phyloP scores from a whole-genome alignment of 768 basidiomycete genomes.

The Clitopilus passeckerianus region DNA sequence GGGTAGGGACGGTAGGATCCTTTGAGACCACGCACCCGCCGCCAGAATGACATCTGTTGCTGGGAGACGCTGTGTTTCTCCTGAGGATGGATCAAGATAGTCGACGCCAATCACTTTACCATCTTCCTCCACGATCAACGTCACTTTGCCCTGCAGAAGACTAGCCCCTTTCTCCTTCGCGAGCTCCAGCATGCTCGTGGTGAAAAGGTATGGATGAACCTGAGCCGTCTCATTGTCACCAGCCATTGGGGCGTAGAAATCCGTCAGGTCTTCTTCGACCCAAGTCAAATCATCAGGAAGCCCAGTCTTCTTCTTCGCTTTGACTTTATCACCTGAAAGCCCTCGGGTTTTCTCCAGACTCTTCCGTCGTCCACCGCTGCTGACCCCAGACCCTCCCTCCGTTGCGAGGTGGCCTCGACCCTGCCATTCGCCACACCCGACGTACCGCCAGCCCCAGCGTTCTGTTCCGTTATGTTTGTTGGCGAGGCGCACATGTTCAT shows the following conservation, averaged over 20 bases:
- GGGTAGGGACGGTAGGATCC: constrained; percentile 50
- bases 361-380: constrained; percentile 29
- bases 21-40: constrained; percentile 85
- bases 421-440: constrained; percentile 70
- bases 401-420: constrained; percentile 38
- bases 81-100: constrained; percentile 24
- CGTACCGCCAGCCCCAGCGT: constrained; percentile 82
- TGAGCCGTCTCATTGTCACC: constrained; percentile 59
- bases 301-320: constrained; percentile 20
- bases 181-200: constrained; percentile 64
- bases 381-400: constrained; percentile 16
- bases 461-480: constrained; percentile 60
- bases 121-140: constrained; percentile 31
- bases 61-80: constrained; percentile 28
- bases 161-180: constrained; percentile 50
- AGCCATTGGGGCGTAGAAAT: constrained; percentile 59
- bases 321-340: constrained; percentile 24
- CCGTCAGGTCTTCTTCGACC: constrained; percentile 55
- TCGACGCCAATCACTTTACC: constrained; percentile 47
- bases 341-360: constrained; percentile 55
- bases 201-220: constrained; percentile 74
- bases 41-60: constrained; percentile 72
- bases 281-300: constrained; percentile 50
- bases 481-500: constrained; percentile 72
- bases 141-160: constrained; percentile 42